These are phyloP conservation scores for Delitschia confertaspora DNA, from an alignment of 495 filamentous ascomycete genomes.

Conservation along the genomic window DNA sequence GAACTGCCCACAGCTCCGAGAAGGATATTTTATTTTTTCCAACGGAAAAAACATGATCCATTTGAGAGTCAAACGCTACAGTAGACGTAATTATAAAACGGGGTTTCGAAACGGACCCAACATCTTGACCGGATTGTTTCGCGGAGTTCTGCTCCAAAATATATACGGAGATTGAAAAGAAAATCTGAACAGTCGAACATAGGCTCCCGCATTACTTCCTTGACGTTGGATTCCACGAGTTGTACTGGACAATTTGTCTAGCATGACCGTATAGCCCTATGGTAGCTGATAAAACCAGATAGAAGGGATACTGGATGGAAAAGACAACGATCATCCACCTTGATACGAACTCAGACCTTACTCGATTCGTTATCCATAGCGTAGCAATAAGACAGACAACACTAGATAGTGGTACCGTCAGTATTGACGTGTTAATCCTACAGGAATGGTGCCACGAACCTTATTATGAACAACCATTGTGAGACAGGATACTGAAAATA, in stretches of 20 bases:
- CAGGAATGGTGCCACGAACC: constrained; percentile 18
- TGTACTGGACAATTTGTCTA: constrained; percentile 32
- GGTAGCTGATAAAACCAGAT: constrained; percentile 31
- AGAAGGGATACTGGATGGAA: constrained; percentile 28
- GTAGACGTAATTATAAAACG: no score
- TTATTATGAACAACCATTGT: constrained; percentile 37
- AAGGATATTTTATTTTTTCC: no score
- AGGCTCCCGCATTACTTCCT: constrained; percentile 23
- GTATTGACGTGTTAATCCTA: no score
- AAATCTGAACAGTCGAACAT: no score
- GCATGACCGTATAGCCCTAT: constrained; percentile 36
- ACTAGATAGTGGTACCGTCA: constrained; percentile 8
- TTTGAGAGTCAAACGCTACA: no score
- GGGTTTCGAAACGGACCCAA: no score
- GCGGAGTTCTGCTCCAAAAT: no score
- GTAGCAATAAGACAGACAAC: constrained; percentile 30
- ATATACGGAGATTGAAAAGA: no score
- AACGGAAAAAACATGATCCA: no score
- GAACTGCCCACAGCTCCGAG: no score
- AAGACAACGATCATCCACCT: constrained; percentile 29
- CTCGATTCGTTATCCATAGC: constrained; percentile 31
- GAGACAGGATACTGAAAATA: constrained; percentile 35
- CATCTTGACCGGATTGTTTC: no score
- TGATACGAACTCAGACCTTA: constrained; percentile 30
- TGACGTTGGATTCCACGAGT: constrained; percentile 34